Evolutionary conservation across 768 basidiomycete species (phyloP).

Genomic region (Mycena vulgaris): DNA sequence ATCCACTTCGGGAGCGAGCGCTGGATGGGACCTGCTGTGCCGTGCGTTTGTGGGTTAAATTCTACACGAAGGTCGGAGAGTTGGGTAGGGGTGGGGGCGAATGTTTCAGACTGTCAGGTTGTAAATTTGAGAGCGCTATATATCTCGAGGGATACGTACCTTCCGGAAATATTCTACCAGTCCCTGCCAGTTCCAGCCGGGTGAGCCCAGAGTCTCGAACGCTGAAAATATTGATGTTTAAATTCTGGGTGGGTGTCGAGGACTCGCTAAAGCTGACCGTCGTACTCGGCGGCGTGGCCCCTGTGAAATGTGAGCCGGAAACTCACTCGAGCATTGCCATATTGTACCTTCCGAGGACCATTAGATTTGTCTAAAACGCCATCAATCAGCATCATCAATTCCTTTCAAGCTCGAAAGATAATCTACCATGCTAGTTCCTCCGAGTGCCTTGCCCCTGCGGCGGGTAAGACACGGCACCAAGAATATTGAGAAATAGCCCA

Average conservation of each 20-base stretch:
- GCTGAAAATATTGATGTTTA: conserved; percentile 22
- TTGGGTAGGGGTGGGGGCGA: conserved; percentile 16
- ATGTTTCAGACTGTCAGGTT: conserved; percentile 30
- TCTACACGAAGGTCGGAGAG: background rate
- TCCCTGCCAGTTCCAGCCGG: conserved; percentile 36
- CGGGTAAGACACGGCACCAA: no score
- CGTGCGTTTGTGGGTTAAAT: conserved; percentile 21
- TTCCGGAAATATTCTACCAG: conserved; percentile 37
- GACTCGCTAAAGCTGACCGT: conserved; percentile 31
- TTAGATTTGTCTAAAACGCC: conserved; percentile 28
- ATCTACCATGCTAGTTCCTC: conserved; percentile 38
- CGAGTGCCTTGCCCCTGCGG: conserved; percentile 36
- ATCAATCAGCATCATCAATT: no score
- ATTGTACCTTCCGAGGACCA: conserved; percentile 38
- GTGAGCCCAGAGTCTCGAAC: conserved; percentile 33
- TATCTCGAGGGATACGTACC: conserved; percentile 11
- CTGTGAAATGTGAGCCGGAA: background rate
- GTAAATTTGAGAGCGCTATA: background rate
- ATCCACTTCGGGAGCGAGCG: conserved; percentile 33
- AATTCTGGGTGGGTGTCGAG: background rate
- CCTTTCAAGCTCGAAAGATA: background rate
- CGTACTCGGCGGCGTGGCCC: conserved; percentile 38
- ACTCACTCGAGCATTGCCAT: background rate
- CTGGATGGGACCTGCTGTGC: conserved; percentile 35
- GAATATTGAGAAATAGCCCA: background rate